phyloP scores from a whole-genome alignment of 108 stramenopile species.

The Fragilaria crotonensis region DNA sequence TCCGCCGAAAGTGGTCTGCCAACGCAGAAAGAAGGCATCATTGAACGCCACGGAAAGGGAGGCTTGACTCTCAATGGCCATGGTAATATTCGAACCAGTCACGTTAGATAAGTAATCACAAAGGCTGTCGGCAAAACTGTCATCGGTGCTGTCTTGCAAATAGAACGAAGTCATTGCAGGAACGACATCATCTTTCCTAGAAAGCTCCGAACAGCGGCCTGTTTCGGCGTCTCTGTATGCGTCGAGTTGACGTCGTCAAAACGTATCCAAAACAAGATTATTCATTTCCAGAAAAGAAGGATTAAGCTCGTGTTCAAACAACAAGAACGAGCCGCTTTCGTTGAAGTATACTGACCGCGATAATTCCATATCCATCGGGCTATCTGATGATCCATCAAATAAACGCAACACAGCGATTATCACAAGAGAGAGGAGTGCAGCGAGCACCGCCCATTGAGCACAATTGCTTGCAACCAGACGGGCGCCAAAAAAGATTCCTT shows the following conservation, averaged over 20 bases:
- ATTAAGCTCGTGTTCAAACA: not conserved
- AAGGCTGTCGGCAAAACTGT: not conserved
- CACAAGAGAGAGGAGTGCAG: slow-evolving; percentile 8
- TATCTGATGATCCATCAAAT: slow-evolving; percentile 7
- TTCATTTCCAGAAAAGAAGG: not conserved
- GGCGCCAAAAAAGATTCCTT: slow-evolving; percentile 32
- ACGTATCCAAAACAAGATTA: slow-evolving; percentile 1
- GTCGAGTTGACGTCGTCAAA: not conserved
- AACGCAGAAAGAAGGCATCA: no score
- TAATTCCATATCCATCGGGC: not conserved
- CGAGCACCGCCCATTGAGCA: slow-evolving; percentile 20
- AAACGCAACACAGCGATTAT: slow-evolving; percentile 1
- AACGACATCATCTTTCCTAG: not conserved
- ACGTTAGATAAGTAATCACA: not conserved
- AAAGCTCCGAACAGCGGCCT: not conserved
- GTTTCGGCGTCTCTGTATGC: not conserved
- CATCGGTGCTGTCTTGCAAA: not conserved
- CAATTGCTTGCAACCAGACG: slow-evolving; percentile 24
- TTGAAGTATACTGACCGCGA: not conserved
- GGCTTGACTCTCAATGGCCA: not conserved
- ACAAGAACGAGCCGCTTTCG: not conserved
- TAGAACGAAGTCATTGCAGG: not conserved
- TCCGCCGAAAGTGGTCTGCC: no score
- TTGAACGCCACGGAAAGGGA: no score
- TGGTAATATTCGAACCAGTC: not conserved